Evolutionary conservation across 805 yeast species (phyloP), one percentile per base, ranked within the genome.

Genomic region (Debaryomyces maramus): DNA sequence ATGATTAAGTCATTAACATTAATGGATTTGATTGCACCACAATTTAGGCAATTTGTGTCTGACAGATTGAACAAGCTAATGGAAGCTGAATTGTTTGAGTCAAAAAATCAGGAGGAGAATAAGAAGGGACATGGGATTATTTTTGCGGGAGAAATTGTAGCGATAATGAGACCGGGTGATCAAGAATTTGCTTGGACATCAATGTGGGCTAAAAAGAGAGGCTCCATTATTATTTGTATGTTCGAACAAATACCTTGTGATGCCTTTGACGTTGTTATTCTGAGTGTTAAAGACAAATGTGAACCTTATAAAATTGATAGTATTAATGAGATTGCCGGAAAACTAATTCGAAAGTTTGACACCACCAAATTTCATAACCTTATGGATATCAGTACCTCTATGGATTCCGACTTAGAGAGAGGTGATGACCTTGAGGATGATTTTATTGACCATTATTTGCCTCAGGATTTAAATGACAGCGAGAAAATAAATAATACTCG

Each of bases 101-200:
- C 58, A 36, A 42, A 46, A 36, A 36, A 34, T 5, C 36, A 46
- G 10, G 32, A 34, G 7, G 48, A 39, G 10, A 36, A 38, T 38
- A 53, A 40, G 9, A 52, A 46, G 28, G 44, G 46, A 36, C 56
- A 56, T 31, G 77, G 77, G 43, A 73, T 82, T 36, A 77, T 83
- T 0, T 85, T 85, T 55, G 77, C 89, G 1, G 97, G 97, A 43
- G 93, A 87, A 52, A 80, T 89, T 34, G 80, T 88, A 9, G 96
- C 95, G 7, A 84, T 89, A 34, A 70, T 77, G 29, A 75, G 88
- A 49, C 80, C 83, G 10, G 85, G 85, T 13, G 72, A 66, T 34
- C 75, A 74, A 34, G 75, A 75, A 20, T 67, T 77, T 43, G 85
- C 90, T 0, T 83, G 95, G 85, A 89, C 96, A 8, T 85, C 96